phyloP scores from a whole-genome alignment of 495 filamentous ascomycete genomes.

The Aspergillus mulundensis region DNA sequence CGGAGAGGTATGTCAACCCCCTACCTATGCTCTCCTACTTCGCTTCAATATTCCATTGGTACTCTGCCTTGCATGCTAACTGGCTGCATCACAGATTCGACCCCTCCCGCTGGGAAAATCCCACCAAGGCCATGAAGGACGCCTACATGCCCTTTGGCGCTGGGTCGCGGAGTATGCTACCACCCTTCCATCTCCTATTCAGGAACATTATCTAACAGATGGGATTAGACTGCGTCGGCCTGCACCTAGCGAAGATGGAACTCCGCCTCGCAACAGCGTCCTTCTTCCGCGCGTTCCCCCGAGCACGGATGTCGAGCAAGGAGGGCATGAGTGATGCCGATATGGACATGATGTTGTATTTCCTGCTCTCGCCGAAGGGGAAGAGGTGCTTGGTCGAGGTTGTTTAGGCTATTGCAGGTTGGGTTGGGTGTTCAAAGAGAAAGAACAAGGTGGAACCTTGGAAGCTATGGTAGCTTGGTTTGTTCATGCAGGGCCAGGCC shows the following conservation, averaged over 20 bases:
- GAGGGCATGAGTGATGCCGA: slow-evolving; percentile 44
- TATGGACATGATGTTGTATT: slow-evolving; percentile 39
- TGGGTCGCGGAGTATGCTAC: slow-evolving; percentile 36
- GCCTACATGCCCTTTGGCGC: slow-evolving; percentile 51
- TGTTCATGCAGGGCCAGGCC: no score
- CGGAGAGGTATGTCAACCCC: slow-evolving; percentile 21
- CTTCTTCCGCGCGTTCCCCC: slow-evolving; percentile 33
- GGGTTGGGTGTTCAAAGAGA: no score
- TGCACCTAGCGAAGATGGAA: slow-evolving; percentile 36
- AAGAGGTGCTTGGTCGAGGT: slow-evolving; percentile 35
- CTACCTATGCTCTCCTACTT: no score
- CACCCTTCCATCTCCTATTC: background rate
- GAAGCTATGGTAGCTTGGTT: no score
- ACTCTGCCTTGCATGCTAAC: no score
- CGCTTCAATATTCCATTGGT: no score
- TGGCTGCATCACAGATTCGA: slow-evolving; percentile 31
- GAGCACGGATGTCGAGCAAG: slow-evolving; percentile 16
- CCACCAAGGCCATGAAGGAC: slow-evolving; percentile 50
- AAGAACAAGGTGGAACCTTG: no score
- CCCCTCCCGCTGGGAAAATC: slow-evolving; percentile 38
- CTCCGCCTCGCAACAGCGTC: slow-evolving; percentile 29
- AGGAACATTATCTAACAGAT: background rate
- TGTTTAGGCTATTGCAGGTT: background rate
- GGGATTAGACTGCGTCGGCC: slow-evolving; percentile 35
- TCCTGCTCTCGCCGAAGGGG: slow-evolving; percentile 40